Evolutionary conservation across 345 rosid genomes (phyloP).

Genomic region (Boechera retrofracta): DNA sequence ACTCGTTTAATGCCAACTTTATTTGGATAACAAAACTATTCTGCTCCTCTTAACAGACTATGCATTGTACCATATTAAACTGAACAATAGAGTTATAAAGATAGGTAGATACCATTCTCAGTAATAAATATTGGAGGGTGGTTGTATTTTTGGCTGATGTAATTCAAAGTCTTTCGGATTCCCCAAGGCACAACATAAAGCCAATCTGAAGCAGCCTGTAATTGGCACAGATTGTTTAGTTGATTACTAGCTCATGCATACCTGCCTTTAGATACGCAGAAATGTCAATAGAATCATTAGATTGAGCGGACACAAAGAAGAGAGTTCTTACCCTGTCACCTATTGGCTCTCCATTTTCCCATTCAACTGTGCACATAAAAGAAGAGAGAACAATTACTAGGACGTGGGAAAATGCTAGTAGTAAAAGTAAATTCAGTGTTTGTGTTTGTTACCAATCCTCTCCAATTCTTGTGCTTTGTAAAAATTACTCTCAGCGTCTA

Average conservation of each 20-base stretch:
- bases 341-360: conserved; percentile 78
- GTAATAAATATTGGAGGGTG: conserved; percentile 70
- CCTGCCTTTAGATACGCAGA: not conserved
- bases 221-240: conserved; percentile 36
- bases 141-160: conserved; percentile 65
- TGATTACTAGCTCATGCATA: conserved; percentile 14
- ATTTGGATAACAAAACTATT: not conserved
- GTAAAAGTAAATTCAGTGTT: not conserved
- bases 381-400: conserved; percentile 29
- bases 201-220: conserved; percentile 96
- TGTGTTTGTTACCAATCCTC: conserved; percentile 59
- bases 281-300: conserved; percentile 9
- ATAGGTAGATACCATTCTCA: conserved; percentile 67
- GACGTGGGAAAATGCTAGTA: not conserved
- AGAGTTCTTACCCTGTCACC: conserved; percentile 70
- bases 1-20: not conserved
- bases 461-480: conserved; percentile 68
- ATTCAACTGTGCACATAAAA: conserved; percentile 54
- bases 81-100: conserved; percentile 1
- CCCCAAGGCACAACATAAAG: conserved; percentile 95
- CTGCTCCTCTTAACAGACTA: not conserved
- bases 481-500: conserved; percentile 53
- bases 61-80: conserved; percentile 22
- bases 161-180: conserved; percentile 70
- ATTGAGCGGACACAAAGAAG: conserved; percentile 9